Conservation (phyloP, 2,329 filamentous ascomycete genomes). For the Cladophialophora psammophila region DNA sequence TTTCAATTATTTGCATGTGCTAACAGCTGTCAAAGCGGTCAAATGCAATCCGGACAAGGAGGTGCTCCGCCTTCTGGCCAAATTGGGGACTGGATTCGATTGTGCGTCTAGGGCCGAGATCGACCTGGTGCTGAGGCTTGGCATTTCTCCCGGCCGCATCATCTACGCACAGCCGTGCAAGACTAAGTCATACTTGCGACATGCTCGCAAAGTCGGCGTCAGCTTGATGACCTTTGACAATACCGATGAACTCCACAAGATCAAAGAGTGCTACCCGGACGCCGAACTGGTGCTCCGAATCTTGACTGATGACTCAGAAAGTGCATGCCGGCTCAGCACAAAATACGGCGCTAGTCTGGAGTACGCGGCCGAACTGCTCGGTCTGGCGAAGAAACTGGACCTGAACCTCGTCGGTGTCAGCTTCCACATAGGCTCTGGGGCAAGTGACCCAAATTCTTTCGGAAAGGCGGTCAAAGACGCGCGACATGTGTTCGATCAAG, state of each 20-base stretch:
- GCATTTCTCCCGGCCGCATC: slow-evolving; percentile 86
- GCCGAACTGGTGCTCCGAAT: slow-evolving; percentile 95
- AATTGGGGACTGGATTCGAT: slow-evolving; percentile 93
- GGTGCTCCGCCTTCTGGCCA: slow-evolving; percentile 85
- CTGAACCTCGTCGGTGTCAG: slow-evolving; percentile 95
- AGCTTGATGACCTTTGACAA: slow-evolving; percentile 99
- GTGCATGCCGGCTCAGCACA: slow-evolving; percentile 91
- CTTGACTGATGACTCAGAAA: slow-evolving; percentile 93
- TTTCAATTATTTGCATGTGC: slow-evolving; percentile 22
- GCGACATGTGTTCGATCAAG: slow-evolving; percentile 86
- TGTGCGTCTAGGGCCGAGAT: slow-evolving; percentile 98
- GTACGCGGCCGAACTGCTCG: slow-evolving; percentile 76
- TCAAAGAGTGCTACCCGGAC: slow-evolving; percentile 86
- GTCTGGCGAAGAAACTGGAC: slow-evolving; percentile 78
- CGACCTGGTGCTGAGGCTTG: slow-evolving; percentile 83
- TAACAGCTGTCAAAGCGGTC: slow-evolving; percentile 68
- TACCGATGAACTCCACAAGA: slow-evolving; percentile 96
- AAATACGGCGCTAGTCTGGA: slow-evolving; percentile 96
- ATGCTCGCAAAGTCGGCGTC: slow-evolving; percentile 82
- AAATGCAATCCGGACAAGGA: slow-evolving; percentile 97
- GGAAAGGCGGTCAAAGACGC: slow-evolving; percentile 90
- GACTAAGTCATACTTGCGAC: slow-evolving; percentile 96
- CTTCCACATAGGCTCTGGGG: slow-evolving; percentile 97
- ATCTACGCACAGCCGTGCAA: slow-evolving; percentile 99
- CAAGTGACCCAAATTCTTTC: slow-evolving; percentile 91